phyloP scores from a whole-genome alignment of 2,329 filamentous ascomycete species.

The Talaromyces verruculosus region DNA sequence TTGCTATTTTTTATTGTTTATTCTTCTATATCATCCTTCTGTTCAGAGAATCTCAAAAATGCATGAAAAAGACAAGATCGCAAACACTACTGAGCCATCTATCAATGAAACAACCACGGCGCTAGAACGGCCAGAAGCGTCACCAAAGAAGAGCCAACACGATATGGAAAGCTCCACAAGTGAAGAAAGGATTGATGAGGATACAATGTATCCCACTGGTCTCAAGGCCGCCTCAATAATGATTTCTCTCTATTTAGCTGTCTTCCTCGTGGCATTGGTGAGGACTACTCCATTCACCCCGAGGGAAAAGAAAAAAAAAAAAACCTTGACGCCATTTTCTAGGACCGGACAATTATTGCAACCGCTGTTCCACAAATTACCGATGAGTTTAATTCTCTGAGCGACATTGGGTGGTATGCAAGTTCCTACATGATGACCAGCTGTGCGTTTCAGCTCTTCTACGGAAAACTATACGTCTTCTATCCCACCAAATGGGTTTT shows the following conservation, averaged over 20 bases:
- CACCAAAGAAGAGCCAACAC: neutral
- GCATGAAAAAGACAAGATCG: neutral
- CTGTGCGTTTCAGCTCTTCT: slow-evolving; percentile 35
- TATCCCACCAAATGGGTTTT: slow-evolving; percentile 47
- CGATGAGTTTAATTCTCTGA: slow-evolving; percentile 38
- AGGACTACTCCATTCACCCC: slow-evolving; percentile 1
- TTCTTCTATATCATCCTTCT: neutral
- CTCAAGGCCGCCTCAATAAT: slow-evolving; percentile 6
- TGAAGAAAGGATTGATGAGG: neutral
- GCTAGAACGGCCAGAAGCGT: neutral
- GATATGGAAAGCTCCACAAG: neutral
- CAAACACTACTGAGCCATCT: neutral
- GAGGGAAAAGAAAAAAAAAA: no score
- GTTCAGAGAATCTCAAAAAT: neutral
- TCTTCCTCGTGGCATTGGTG: slow-evolving; percentile 32
- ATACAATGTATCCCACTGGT: neutral
- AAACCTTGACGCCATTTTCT: neutral
- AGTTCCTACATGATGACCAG: slow-evolving; percentile 45
- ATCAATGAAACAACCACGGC: neutral
- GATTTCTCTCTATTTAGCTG: slow-evolving; percentile 26
- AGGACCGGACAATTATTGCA: slow-evolving; percentile 26
- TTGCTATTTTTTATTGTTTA: neutral
- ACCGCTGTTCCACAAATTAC: slow-evolving; percentile 28
- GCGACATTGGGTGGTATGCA: slow-evolving; percentile 41
- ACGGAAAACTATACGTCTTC: slow-evolving; percentile 49